Evolutionary conservation across 495 filamentous ascomycete genomes (phyloP), one percentile per base, ranked within the genome.

Genomic region (Penicillium longicatenatum): DNA sequence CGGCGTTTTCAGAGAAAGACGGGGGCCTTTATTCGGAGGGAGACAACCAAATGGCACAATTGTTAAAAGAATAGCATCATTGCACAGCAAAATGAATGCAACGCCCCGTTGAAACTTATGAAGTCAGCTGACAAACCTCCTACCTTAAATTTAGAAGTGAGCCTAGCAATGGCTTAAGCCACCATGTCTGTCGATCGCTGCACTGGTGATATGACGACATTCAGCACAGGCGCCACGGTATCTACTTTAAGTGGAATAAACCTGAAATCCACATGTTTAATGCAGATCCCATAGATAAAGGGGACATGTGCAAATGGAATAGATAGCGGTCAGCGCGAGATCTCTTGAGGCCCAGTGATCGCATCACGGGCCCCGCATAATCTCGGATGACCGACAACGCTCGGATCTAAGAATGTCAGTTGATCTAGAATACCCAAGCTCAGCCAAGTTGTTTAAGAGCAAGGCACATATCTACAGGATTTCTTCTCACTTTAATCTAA

Each of bases 341-440:
- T 53, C 58, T 41, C 53, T 54, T 57, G 21, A 49, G 46, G 46
- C 50, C 61, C 41, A 59, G 55, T 65, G 58, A 66, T 55, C 59
- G 14, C 6, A 53, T 67, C 65, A 67, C 59, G 52, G 57, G 33
- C 58, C 57, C 30, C 48, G 56, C 46, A 41, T 52, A 54, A 54
- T 42, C 39, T 46, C 65, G 52, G 57, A 62, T 67, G 65, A 67
- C 59, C 56, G 39, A 44, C n/a, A 33, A 44, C 50, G 55, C 44
- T 48, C 64, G 50, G 55, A 61, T 61, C 20, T 17, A 50, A 47
- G 9, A 21, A 46, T 41, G 62, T 65, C 59, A 67, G 50, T 63
- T 66, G 64, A 59, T 55, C 31, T 26, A 6, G 1, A 41, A 14
- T 1, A 29, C 41, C 14, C 37, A 24, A 48, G 22, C 45, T 17